Percentiles rank a stretch among this genome's conserved stretches.
phyloP scores from a whole-genome alignment of 2,329 filamentous ascomycete species.

The Monilinia vaccinii-corymbosi region DNA sequence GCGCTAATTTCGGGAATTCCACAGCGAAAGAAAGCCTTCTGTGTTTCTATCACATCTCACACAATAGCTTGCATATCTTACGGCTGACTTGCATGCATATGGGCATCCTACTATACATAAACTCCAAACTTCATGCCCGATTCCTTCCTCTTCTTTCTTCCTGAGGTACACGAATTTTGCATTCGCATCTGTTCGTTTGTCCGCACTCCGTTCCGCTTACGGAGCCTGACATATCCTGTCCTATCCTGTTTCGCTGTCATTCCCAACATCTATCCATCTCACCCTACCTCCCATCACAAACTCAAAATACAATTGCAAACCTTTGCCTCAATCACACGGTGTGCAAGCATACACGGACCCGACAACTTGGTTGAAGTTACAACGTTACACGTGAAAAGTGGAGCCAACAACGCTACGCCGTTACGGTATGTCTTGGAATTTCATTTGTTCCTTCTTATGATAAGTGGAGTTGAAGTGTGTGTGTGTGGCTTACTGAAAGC shows the following conservation, averaged over 20 bases:
- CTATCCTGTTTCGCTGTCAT: not conserved
- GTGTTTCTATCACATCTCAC: not conserved
- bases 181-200: not conserved
- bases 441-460: not conserved
- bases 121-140: not conserved
- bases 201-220: not conserved
- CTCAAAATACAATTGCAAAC: not conserved
- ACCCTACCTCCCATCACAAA: not conserved
- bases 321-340: not conserved
- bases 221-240: not conserved
- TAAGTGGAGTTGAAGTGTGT: not conserved
- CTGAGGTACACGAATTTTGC: not conserved
- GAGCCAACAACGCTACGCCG: not conserved
- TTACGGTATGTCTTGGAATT: not conserved
- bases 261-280: not conserved
- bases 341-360: not conserved
- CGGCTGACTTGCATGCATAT: slow-evolving; percentile 7
- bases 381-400: not conserved
- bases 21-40: not conserved
- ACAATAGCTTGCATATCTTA: not conserved
- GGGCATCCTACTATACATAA: not conserved
- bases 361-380: slow-evolving; percentile 2
- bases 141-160: not conserved
- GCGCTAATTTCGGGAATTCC: not conserved
- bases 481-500: not conserved